A percentile compares a stretch with the other conserved stretches of the same genome.
These are phyloP conservation scores for Epichloe hybrida DNA, from an alignment of 2,329 filamentous ascomycete genomes.

Conservation along the genomic window DNA sequence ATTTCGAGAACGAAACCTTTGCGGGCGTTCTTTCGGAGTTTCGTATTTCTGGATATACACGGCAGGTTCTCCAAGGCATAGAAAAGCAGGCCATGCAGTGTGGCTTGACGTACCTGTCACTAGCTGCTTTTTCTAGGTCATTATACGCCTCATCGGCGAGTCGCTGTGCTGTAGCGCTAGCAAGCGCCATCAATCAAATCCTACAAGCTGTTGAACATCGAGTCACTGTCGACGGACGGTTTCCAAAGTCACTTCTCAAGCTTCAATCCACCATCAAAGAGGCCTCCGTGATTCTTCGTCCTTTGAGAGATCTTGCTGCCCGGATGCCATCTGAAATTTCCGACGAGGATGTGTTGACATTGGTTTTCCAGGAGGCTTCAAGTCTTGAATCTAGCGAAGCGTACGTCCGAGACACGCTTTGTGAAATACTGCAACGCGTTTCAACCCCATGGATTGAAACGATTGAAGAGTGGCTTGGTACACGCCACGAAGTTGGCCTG, in stretches of 20 bases:
- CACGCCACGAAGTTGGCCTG: conserved; percentile 43
- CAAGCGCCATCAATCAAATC: conserved; percentile 33
- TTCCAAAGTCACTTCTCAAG: conserved; percentile 35
- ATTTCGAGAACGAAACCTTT: conserved; percentile 39
- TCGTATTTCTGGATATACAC: conserved; percentile 43
- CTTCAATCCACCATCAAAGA: conserved; percentile 37
- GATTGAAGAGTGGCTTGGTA: conserved; percentile 62
- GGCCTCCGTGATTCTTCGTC: conserved; percentile 33
- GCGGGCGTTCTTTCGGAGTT: conserved; percentile 30
- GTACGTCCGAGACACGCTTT: conserved; percentile 49
- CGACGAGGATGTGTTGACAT: conserved; percentile 50
- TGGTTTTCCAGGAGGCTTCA: conserved; percentile 48
- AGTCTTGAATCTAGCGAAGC: conserved; percentile 49
- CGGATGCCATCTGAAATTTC: conserved; percentile 29
- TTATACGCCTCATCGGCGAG: conserved; percentile 31
- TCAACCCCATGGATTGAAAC: conserved; percentile 54
- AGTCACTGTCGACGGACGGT: conserved; percentile 29
- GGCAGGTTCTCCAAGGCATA: conserved; percentile 32
- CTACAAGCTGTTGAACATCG: conserved; percentile 35
- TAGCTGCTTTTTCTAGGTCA: conserved; percentile 32
- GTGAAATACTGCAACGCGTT: conserved; percentile 51
- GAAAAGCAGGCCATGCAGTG: conserved; percentile 33
- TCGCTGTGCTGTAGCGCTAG: conserved; percentile 37
- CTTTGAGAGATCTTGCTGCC: conserved; percentile 37
- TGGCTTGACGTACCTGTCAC: conserved; percentile 31